A percentile compares a stretch with the other conserved stretches of the same genome.
These are phyloP conservation scores for Stenocarpella maydis DNA, from an alignment of 2,329 filamentous ascomycete genomes.

Conservation along the genomic window DNA sequence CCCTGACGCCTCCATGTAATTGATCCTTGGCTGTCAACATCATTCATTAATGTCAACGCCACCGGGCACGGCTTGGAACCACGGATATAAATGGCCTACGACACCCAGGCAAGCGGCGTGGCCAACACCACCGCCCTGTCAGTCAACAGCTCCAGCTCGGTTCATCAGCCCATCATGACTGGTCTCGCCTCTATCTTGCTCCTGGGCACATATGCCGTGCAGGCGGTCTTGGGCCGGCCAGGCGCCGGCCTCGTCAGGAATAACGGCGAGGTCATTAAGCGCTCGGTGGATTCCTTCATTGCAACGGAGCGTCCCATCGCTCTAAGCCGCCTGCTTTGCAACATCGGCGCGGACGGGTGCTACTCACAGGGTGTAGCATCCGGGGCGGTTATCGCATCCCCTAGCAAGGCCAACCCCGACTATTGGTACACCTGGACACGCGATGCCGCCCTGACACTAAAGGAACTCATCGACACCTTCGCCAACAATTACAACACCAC, in stretches of 20 bases:
- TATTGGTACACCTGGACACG: slow-evolving; percentile 84
- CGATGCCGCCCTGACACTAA: slow-evolving; percentile 76
- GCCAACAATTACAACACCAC: slow-evolving; percentile 62
- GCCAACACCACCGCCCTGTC: slow-evolving; percentile 11
- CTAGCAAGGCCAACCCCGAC: slow-evolving; percentile 60
- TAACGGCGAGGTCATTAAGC: slow-evolving; percentile 51
- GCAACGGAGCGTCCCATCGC: slow-evolving; percentile 60
- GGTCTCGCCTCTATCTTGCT: slow-evolving; percentile 56
- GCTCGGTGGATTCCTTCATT: slow-evolving; percentile 62
- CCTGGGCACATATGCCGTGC: slow-evolving; percentile 59
- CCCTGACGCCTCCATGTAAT: slow-evolving; percentile 14
- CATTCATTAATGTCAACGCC: not conserved
- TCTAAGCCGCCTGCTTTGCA: slow-evolving; percentile 61
- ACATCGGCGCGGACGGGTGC: slow-evolving; percentile 65
- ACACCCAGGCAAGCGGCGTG: slow-evolving; percentile 4
- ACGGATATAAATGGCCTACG: slow-evolving; percentile 24
- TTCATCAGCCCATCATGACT: slow-evolving; percentile 35
- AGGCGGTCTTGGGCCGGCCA: slow-evolving; percentile 59
- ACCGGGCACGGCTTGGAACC: not conserved
- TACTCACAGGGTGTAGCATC: slow-evolving; percentile 55
- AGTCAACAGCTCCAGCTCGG: slow-evolving; percentile 29
- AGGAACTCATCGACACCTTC: slow-evolving; percentile 73
- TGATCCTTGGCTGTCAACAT: slow-evolving; percentile 9
- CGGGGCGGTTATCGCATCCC: slow-evolving; percentile 66
- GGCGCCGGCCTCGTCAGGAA: slow-evolving; percentile 43